Base-by-base conservation (phyloP, 2,329 filamentous ascomycete species). In the Aspergillus fischeri region DNA sequence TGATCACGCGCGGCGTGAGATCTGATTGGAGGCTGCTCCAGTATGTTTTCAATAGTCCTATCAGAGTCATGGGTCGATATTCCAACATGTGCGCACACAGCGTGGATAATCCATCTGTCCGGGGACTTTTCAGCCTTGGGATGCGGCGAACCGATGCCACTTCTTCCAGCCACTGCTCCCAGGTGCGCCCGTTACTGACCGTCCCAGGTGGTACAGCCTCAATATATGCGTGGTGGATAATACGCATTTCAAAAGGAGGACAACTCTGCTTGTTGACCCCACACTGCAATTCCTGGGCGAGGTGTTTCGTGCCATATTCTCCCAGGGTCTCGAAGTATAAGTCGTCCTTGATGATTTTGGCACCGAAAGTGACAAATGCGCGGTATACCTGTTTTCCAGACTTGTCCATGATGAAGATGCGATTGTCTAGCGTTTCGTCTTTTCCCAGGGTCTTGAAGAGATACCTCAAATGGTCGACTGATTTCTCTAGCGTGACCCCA, bases 111-210 rank as follows among this genome's bases (percentile, higher is more conserved):
- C 17, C 11, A 17, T 56, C 54, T 1, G 7, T 7, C 14, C n/a
- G 27, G 14, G 14, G 41, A 20, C n/a, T n/a, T 21, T 56, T 56
- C 2, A 56, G 27, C 24, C 54, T 56, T 28, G 54, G 54, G 17
- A 56, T 27, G 10, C 54, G 49, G n/a, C 54, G 42, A 25, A 56
- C 54, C 9, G 2, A 17, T 38, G 54, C 54, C 20, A 48, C 49
- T 10, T 21, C 28, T 29, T 56, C 27, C n/a, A 56, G 49, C 54
- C 54, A 56, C 41, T 52, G 42, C 9, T 56, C 29, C 54, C 54
- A 56, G 20, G 54, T 52, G 5, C 54, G 42, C 20, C 49, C 42
- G 32, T 56, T 20, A 24, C 27, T 21, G 28, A 48, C 5, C 10
- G 42, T 42, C 6, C 42, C 49, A 1, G 28, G 14, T 11, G 54